Percentiles rank a stretch among this genome's conserved stretches.
Conservation (phyloP, 306 rosid species). For the Nissolia schottii region DNA sequence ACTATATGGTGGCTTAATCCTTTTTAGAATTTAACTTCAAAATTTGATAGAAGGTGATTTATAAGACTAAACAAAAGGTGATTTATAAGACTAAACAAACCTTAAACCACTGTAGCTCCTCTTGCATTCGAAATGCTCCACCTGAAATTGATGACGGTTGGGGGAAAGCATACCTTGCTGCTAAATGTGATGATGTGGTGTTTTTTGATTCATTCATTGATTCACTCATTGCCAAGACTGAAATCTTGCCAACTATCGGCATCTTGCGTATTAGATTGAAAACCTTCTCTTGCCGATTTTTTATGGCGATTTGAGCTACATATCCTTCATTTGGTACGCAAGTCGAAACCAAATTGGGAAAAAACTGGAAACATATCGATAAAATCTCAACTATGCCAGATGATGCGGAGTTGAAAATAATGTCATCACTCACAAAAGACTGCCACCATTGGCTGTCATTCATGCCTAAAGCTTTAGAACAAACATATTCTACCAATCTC, state of each 20-base stretch:
- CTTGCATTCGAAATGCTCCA: conserved; percentile 57
- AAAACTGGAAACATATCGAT: conserved; percentile 28
- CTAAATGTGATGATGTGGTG: conserved; percentile 46
- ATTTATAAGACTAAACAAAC: conserved; percentile 20
- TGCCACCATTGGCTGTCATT: conserved; percentile 23
- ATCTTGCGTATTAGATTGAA: conserved; percentile 34
- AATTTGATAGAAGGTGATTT: background rate
- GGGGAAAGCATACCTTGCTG: conserved; percentile 42
- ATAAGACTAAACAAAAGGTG: too few species aligned
- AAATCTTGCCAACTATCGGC: conserved; percentile 30
- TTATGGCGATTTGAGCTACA: conserved; percentile 33
- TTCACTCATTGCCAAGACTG: conserved; percentile 10
- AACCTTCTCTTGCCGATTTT: conserved; percentile 41
- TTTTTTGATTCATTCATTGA: conserved; percentile 34
- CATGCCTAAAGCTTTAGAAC: conserved; percentile 10
- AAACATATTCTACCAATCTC: conserved; percentile 36
- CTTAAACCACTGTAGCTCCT: conserved; percentile 49
- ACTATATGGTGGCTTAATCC: too few species aligned
- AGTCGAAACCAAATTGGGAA: conserved; percentile 46
- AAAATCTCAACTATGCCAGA: conserved; percentile 49
- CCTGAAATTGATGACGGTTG: conserved; percentile 40
- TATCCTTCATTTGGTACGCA: conserved; percentile 26
- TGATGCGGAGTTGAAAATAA: conserved; percentile 24
- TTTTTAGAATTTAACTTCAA: background rate
- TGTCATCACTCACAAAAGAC: conserved; percentile 14